A percentile compares a stretch with the other conserved stretches of the same genome.
phyloP scores from a whole-genome alignment of 2,329 filamentous ascomycete genomes.

The Cladophialophora bantiana region DNA sequence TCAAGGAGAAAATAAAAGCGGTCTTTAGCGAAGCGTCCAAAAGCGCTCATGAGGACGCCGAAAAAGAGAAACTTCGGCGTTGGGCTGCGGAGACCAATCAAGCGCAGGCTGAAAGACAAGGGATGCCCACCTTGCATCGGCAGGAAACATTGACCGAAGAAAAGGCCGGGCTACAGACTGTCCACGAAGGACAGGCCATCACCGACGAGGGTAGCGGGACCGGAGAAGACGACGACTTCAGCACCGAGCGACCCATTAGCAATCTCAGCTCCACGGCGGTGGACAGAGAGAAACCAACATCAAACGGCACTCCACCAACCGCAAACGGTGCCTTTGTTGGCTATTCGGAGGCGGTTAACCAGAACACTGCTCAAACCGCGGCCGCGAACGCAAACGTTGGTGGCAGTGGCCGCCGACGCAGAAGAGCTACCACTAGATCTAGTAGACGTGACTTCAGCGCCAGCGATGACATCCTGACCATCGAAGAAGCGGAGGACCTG shows the following conservation, averaged over 20 bases:
- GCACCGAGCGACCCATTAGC: conserved; percentile 28
- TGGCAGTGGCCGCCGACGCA: conserved; percentile 46
- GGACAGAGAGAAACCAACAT: conserved; percentile 30
- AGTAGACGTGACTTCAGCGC: conserved; percentile 58
- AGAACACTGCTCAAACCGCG: conserved; percentile 23
- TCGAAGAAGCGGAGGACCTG: conserved; percentile 79
- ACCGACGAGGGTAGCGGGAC: conserved; percentile 41
- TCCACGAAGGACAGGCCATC: conserved; percentile 42
- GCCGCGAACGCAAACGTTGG: conserved; percentile 5
- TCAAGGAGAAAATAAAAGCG: conserved; percentile 45
- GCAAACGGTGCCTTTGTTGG: conserved; percentile 28
- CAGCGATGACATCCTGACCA: conserved; percentile 76
- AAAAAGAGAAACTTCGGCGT: conserved; percentile 47
- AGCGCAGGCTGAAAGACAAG: conserved; percentile 46
- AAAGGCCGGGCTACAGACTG: conserved; percentile 33
- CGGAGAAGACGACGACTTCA: conserved; percentile 30
- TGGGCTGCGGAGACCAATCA: conserved; percentile 46
- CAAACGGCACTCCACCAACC: conserved; percentile 25
- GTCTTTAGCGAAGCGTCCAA: conserved; percentile 31
- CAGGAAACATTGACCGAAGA: conserved; percentile 38
- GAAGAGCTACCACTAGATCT: conserved; percentile 55
- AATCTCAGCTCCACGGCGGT: conserved; percentile 31
- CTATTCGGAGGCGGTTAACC: conserved; percentile 32
- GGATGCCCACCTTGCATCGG: conserved; percentile 37
- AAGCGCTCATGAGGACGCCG: conserved; percentile 33